phyloP scores from a whole-genome alignment of 1,284 basidiomycete genomes.

The Boletus smithii region DNA sequence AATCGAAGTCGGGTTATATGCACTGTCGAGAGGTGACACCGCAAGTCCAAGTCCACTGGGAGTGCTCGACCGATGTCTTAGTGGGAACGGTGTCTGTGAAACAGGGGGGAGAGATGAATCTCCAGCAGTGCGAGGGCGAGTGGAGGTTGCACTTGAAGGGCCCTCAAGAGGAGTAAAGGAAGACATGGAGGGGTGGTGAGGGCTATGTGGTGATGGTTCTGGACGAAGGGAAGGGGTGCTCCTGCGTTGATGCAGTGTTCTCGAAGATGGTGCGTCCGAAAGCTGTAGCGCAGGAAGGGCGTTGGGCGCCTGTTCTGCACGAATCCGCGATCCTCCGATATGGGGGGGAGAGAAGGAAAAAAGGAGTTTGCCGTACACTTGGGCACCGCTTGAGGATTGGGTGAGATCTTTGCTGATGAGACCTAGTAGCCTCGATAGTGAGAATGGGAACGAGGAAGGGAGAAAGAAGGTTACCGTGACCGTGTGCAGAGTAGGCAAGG shows the following conservation, averaged over 20 bases:
- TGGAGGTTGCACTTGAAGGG: conserved; percentile 9
- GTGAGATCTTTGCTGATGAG: conserved; percentile 33
- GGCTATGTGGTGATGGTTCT: conserved; percentile 17
- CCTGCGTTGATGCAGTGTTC: conserved; percentile 19
- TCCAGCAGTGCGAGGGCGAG: conserved; percentile 20
- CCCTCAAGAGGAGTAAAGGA: conserved; percentile 15
- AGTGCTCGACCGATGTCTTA: conserved; percentile 16
- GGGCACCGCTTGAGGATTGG: conserved; percentile 25
- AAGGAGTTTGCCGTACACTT: conserved; percentile 35
- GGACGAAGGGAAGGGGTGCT: conserved; percentile 25
- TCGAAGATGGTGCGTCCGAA: conserved; percentile 13
- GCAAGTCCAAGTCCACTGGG: conserved; percentile 6
- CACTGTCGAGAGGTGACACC: conserved; percentile 4
- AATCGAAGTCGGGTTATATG: conserved; percentile 1
- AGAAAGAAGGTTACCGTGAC: conserved; percentile 24
- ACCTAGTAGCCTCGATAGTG: conserved; percentile 17
- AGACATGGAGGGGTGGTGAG: conserved; percentile 22
- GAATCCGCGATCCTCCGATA: conserved; percentile 22
- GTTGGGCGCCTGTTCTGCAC: conserved; percentile 17
- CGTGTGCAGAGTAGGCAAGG: conserved; percentile 25
- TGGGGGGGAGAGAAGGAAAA: conserved; percentile 32
- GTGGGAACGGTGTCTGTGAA: conserved; percentile 12
- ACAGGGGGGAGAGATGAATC: conserved; percentile 13
- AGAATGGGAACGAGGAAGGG: conserved; percentile 2
- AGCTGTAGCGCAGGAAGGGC: conserved; percentile 16